Evolutionary conservation across 352 stramenopile genomes (phyloP).

Genomic region (Phytophthora brassicae): DNA sequence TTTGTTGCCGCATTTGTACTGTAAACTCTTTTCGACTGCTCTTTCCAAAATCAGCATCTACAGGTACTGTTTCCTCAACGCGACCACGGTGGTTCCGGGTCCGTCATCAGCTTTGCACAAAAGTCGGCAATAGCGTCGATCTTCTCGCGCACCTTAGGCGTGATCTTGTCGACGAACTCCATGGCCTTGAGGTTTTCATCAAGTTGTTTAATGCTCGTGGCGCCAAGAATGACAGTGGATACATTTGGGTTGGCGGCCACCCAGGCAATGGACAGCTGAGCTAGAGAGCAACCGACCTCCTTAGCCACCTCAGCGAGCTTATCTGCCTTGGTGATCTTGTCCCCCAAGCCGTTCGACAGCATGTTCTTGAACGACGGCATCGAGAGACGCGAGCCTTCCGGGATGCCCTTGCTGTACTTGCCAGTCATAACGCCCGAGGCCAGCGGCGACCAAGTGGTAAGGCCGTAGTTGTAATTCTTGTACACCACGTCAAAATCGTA

Average conservation of each 20-base stretch:
- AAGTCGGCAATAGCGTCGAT: conserved; percentile 73
- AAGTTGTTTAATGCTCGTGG: conserved; percentile 63
- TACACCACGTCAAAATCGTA: conserved; percentile 72
- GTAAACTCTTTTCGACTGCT: too few species aligned
- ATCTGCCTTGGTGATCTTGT: conserved; percentile 48
- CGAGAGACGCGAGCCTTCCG: conserved; percentile 63
- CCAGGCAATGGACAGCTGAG: conserved; percentile 68
- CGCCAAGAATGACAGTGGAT: conserved; percentile 61
- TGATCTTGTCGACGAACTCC: conserved; percentile 69
- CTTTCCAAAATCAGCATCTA: conserved; percentile 17
- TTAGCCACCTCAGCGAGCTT: conserved; percentile 58
- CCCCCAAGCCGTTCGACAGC: conserved; percentile 50
- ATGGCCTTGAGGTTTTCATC: conserved; percentile 79
- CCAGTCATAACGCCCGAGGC: conserved; percentile 71
- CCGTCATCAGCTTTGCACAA: conserved; percentile 30
- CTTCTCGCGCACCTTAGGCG: conserved; percentile 59
- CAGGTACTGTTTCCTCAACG: conserved; percentile 39
- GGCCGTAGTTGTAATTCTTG: conserved; percentile 72
- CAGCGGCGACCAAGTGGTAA: conserved; percentile 76
- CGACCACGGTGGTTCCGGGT: conserved; percentile 36
- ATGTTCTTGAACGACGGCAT: conserved; percentile 52
- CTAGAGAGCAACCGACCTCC: conserved; percentile 57
- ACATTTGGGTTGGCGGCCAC: conserved; percentile 56
- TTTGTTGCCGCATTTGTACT: too few species aligned
- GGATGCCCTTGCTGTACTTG: conserved; percentile 83